Base-by-base conservation (phyloP, 78 protist species). In the Chrysochromulina tobinii region DNA sequence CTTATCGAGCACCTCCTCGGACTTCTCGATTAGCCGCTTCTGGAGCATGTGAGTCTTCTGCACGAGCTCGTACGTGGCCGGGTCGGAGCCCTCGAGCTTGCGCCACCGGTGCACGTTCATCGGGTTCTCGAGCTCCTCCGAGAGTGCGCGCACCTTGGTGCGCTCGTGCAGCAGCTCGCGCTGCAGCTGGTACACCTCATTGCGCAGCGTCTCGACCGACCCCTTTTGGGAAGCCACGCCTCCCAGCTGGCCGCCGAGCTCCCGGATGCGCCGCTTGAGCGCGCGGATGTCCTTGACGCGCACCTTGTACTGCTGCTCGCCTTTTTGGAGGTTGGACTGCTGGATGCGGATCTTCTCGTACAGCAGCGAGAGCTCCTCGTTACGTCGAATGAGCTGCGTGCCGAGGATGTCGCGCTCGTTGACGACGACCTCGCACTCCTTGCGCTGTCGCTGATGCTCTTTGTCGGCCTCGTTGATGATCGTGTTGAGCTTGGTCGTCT, bases 111-210 rank as follows among this genome's bases (percentile, higher is more conserved):
- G 98, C 15, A 95, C 95, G 88, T 98, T 98, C 96, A 95, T 89
- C 23, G 98, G 99, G 81, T 95, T 96, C 92, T 96, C 97, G 20
- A 97, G 93, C 94, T 98, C 99, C 92, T 96, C 98, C 4, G 94
- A 58, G 51, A 96, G 96, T 1, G 97, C 97, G 77, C 93, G 79
- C 64, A 83, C 93, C 69, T 95, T 96, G 64, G 92, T 90, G 20
- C 95, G 89, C 94, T 98, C 98, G 25, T 68, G 94, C 91, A 94
- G 88, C 61, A 98, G 96, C 94, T 96, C 97, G 18, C 95, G 89
- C 91, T 95, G 96, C 87, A 96, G 94, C 59, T 92, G 91, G 88
- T 88, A 75, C 51, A 94, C 89, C 83, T 96, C 97, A 57, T 57
- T 87, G 9, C 90, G 91, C 50, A 96, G 86, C 72, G 53, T 57